Evolutionary conservation across 176 grass and related monocot species (phyloP).

Genomic region (Zizania latifolia): DNA sequence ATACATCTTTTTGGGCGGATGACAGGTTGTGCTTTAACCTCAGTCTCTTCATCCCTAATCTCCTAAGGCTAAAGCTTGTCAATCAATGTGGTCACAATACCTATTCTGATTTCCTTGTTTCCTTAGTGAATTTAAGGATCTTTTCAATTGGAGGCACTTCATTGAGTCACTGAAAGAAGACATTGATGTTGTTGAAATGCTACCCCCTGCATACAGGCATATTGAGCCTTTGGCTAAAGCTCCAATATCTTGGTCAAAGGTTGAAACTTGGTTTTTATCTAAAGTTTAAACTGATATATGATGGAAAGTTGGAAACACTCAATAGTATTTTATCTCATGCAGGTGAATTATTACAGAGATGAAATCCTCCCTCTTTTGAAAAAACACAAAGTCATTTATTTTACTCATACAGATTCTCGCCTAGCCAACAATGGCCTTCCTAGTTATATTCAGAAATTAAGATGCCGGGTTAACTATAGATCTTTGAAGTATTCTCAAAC

Average conservation of each 20-base stretch:
- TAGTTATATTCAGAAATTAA: constrained; percentile 91
- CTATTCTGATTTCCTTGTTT: constrained; percentile 24
- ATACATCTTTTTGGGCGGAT: constrained; percentile 99
- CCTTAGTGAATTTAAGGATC: constrained; percentile 93
- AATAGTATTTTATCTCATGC: constrained; percentile 27
- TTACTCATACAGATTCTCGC: constrained; percentile 96
- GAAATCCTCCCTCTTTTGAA: constrained; percentile 85
- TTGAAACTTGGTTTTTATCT: constrained; percentile 15
- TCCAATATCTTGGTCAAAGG: constrained; percentile 99
- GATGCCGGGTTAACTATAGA: constrained; percentile 84
- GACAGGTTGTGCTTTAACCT: constrained; percentile 47
- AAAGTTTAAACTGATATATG: constrained; percentile 20
- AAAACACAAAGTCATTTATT: constrained; percentile 93
- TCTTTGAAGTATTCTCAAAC: constrained; percentile 84
- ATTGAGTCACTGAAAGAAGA: constrained; percentile 93
- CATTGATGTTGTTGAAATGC: constrained; percentile 84
- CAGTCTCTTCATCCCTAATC: constrained; percentile 5
- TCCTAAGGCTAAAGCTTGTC: constrained; percentile 11
- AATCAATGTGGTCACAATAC: background rate
- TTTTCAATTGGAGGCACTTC: constrained; percentile 97
- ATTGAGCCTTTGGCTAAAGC: constrained; percentile 81
- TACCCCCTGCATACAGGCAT: constrained; percentile 55
- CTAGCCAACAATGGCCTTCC: constrained; percentile 93
- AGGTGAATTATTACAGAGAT: constrained; percentile 95
- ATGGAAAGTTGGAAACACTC: background rate